Conservation (phyloP, 495 filamentous ascomycete species). For the Tuber microsphaerosporum region DNA sequence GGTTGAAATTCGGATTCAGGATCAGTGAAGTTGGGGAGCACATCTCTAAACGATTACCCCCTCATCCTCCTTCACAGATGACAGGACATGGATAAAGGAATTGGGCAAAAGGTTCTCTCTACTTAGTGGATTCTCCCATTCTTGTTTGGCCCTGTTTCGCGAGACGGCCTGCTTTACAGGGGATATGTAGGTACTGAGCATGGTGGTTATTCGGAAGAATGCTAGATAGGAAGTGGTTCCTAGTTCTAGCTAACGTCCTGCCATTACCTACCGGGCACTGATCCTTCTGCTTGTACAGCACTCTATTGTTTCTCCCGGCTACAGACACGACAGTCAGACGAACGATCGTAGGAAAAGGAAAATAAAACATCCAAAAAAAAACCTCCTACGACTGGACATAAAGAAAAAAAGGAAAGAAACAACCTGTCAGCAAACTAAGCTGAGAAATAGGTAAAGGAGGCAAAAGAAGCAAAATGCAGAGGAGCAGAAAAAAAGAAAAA, state of each 20-base stretch:
- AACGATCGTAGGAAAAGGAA: neutral
- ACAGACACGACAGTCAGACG: neutral
- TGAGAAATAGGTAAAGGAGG: neutral
- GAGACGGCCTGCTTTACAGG: conserved; percentile 14
- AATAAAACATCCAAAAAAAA: neutral
- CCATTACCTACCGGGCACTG: neutral
- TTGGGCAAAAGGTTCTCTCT: neutral
- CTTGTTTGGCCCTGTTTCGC: conserved; percentile 16
- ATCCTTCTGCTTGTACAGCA: neutral
- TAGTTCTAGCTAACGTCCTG: neutral
- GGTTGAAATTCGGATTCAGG: neutral
- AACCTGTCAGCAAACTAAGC: neutral
- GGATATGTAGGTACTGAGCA: neutral
- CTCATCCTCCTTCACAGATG: neutral
- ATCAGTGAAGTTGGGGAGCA: neutral
- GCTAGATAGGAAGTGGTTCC: neutral
- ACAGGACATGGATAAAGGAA: neutral
- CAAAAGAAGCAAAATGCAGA: neutral
- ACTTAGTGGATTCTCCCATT: neutral
- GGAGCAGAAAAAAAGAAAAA: neutral
- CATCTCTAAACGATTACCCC: neutral
- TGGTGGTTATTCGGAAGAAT: neutral
- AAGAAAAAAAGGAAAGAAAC: neutral
- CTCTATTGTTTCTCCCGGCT: neutral
- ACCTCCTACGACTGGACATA: neutral